These are phyloP conservation scores for Monilinia vaccinii-corymbosi DNA, from an alignment of 2,329 filamentous ascomycete genomes.

Conservation along the genomic window DNA sequence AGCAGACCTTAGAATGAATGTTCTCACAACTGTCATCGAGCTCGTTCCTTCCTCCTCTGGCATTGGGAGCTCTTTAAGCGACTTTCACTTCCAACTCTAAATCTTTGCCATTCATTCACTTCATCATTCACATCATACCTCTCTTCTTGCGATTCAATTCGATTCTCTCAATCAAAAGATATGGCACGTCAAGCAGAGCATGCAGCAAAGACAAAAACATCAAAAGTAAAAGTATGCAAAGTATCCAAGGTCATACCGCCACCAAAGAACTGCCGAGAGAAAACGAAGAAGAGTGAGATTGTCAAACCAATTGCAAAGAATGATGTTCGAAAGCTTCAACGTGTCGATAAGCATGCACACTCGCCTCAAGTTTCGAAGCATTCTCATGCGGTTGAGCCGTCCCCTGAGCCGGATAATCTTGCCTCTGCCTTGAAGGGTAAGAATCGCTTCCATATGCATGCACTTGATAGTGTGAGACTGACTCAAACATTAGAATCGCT, in stretches of 20 bases:
- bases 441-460: background rate
- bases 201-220: background rate
- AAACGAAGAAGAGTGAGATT: background rate
- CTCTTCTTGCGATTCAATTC: background rate
- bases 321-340: background rate
- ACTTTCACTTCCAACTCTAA: background rate
- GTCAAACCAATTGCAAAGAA: conserved; percentile 3
- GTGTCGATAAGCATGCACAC: background rate
- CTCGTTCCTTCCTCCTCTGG: background rate
- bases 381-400: background rate
- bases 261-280: background rate
- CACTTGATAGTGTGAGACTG: background rate
- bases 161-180: background rate
- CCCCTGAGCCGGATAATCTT: background rate
- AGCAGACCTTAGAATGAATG: background rate
- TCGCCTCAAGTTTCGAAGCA: background rate
- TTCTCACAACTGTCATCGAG: background rate
- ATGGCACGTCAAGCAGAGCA: background rate
- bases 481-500: conserved; percentile 17
- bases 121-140: background rate
- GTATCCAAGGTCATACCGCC: background rate
- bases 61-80: background rate
- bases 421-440: background rate
- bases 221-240: background rate
- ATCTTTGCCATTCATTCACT: background rate